Evolutionary conservation across 345 rosid species (phyloP), one percentile per base, ranked within the genome.

Genomic region (Boechera retrofracta): DNA sequence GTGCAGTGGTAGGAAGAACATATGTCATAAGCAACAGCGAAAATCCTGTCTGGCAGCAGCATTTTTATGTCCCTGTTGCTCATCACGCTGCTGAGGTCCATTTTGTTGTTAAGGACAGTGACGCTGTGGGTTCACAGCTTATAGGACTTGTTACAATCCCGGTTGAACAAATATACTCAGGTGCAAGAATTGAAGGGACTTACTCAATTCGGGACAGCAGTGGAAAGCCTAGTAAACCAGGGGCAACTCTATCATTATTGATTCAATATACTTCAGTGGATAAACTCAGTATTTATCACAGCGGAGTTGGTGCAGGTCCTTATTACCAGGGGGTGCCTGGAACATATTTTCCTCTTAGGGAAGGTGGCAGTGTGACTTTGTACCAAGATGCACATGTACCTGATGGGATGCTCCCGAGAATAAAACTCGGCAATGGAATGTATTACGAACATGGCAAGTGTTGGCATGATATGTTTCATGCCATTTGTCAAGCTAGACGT

Each of bases 371-470:
- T 5, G 93, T 94, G 65, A 90, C 92, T 55, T 89, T 92, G 79
- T 94, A 94, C 81, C 98, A 94, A 85, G 98, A 94, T 81, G 98
- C 98, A 26, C 91, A 94, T 79, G 98, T 92, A 67, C 90, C 95
- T 24, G 89, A 94, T 73, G 95, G 97, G 36, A 83, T 64, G 13
- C 98, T 94, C 79, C 97, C 97, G 16, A 71, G 57, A 28, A 24
- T 89, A 60, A 76, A 39, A 73, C 97, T 94, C 38, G 95, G 87
- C 69, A 52, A 71, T 4, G 95, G 92, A 64, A 77, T 85, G 85
- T 53, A 72, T 82, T 92, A 89, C 83, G 85, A 82, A 52, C 87
- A 94, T 67, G 98, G 98, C 61, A 87, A 90, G 80, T 94, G 98
- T 73, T 94, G 98, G 98, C 76, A 71, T 16, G 98, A 90, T 77